Evolutionary conservation across 805 yeast species (phyloP).

Genomic region (Priceomyces melissophilus): DNA sequence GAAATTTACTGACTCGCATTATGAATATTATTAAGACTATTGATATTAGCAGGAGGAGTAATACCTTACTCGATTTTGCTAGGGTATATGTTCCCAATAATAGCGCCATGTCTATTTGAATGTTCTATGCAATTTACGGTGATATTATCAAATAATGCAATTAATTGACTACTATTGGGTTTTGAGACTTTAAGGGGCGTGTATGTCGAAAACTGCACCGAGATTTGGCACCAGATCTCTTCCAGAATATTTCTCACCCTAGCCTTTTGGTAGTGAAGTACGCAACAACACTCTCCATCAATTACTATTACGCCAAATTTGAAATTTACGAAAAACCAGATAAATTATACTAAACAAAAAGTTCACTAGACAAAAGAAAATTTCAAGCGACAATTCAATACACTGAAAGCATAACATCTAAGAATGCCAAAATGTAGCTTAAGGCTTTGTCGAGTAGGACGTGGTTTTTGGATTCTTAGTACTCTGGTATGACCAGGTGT

Average conservation of each 20-base stretch:
- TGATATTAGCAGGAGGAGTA: conserved; percentile 35
- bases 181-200: too few species aligned
- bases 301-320: neutral
- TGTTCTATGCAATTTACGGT: too few species aligned
- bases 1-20: conserved; percentile 36
- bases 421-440: conserved; percentile 4
- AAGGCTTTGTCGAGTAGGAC: conserved; percentile 36
- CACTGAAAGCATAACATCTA: too few species aligned
- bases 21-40: conserved; percentile 41
- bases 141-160: too few species aligned
- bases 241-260: too few species aligned
- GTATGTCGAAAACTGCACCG: too few species aligned
- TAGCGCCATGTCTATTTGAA: conserved; percentile 6
- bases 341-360: conserved; percentile 1
- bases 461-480: conserved; percentile 18
- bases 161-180: too few species aligned
- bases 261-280: neutral
- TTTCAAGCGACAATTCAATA: too few species aligned
- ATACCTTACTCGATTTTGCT: conserved; percentile 48
- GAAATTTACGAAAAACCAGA: neutral
- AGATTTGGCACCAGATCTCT: too few species aligned
- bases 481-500: conserved; percentile 44
- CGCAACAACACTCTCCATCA: too few species aligned
- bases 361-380: neutral
- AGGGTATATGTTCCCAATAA: conserved; percentile 15